phyloP scores from a whole-genome alignment of 2,329 filamentous ascomycete species.

The Paecilomyces variotii region DNA sequence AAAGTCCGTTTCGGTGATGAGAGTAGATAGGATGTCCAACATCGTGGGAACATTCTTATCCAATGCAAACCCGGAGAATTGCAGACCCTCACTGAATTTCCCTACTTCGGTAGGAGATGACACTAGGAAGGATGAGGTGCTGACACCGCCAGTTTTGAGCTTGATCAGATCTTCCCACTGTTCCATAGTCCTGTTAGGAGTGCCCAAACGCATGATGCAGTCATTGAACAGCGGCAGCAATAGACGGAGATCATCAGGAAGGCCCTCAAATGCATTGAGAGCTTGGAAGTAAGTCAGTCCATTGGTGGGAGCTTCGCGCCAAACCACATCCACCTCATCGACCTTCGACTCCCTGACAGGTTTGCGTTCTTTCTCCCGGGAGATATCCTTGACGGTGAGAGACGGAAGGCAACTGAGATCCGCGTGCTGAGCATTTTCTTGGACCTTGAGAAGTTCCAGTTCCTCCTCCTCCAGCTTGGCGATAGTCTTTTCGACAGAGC shows the following conservation, averaged over 20 bases:
- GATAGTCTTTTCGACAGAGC: conserved; percentile 63
- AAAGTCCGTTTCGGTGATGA: conserved; percentile 85
- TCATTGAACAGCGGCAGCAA: conserved; percentile 87
- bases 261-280: conserved; percentile 66
- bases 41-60: conserved; percentile 86
- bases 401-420: conserved; percentile 84
- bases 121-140: conserved; percentile 73
- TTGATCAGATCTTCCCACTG: conserved; percentile 94
- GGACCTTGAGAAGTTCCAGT: conserved; percentile 68
- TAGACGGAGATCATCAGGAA: conserved; percentile 76
- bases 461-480: conserved; percentile 69
- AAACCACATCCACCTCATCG: conserved; percentile 65
- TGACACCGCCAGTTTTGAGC: conserved; percentile 86
- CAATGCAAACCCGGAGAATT: conserved; percentile 77
- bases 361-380: conserved; percentile 66
- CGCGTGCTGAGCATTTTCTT: conserved; percentile 74
- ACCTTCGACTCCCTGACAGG: conserved; percentile 52
- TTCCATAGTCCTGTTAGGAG: conserved; percentile 80
- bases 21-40: conserved; percentile 72
- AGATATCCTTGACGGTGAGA: conserved; percentile 82
- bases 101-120: conserved; percentile 66
- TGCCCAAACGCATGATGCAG: conserved; percentile 86
- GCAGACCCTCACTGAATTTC: conserved; percentile 69
- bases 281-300: conserved; percentile 93
- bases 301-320: conserved; percentile 89